A percentile compares a stretch with the other conserved stretches of the same genome.
Evolutionary conservation across 306 rosid species (phyloP).

Genomic region (Vigna radiata): DNA sequence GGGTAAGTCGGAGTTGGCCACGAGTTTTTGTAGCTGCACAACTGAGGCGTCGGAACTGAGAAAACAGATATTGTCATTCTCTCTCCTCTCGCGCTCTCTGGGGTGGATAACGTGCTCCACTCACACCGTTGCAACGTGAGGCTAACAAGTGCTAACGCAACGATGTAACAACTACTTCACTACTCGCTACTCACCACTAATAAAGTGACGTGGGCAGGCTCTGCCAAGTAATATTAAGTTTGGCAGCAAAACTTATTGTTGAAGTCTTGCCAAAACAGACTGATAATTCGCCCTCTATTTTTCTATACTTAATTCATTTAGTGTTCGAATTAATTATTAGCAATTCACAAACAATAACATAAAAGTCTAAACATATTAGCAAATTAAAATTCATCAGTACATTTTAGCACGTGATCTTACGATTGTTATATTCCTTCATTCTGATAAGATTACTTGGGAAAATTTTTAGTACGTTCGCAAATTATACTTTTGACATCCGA

Average conservation of each 20-base stretch:
- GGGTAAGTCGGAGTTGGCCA: slow-evolving; percentile 43
- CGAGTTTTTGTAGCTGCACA: slow-evolving; percentile 41
- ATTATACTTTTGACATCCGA: background rate
- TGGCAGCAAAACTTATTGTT: background rate
- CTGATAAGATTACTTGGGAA: background rate
- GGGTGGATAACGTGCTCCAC: slow-evolving; percentile 44
- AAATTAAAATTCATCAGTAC: background rate
- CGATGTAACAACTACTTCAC: background rate
- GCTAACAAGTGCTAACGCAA: background rate
- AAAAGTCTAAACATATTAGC: no score
- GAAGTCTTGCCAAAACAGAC: background rate
- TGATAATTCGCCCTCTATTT: background rate
- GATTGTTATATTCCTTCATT: background rate
- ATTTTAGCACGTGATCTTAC: background rate
- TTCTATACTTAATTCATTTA: background rate
- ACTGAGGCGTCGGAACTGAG: slow-evolving; percentile 51
- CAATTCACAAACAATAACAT: background rate
- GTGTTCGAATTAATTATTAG: no score
- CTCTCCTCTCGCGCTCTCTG: slow-evolving; percentile 21
- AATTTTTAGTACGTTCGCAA: background rate
- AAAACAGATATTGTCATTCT: slow-evolving; percentile 63
- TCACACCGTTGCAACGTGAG: background rate
- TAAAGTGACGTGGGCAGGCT: background rate
- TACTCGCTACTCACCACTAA: background rate
- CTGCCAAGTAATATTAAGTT: no score